Evolutionary conservation across 75 land plant species (phyloP).

Genomic region (Cupressus sempervirens): DNA sequence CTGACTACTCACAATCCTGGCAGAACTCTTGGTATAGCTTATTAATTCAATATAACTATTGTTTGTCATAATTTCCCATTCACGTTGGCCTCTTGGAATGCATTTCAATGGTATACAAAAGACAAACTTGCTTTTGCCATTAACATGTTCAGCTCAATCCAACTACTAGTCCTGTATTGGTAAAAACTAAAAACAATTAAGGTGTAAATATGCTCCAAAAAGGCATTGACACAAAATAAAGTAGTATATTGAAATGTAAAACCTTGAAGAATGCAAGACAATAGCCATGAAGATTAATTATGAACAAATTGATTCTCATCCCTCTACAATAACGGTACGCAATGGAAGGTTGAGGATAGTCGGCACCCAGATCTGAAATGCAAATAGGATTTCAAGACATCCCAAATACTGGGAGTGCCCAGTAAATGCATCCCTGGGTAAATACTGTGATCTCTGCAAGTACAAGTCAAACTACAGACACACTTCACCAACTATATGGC

Average conservation of each 20-base stretch:
- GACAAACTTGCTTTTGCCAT: background rate
- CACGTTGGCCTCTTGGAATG: background rate
- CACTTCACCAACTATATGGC: background rate
- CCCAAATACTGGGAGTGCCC: background rate
- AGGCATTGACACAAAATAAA: background rate
- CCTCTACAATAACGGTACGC: slow-evolving; percentile 6
- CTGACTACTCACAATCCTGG: background rate
- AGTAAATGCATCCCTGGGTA: background rate
- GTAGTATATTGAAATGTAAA: background rate
- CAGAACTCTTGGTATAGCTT: background rate
- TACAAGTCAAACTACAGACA: background rate
- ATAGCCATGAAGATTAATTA: slow-evolving; percentile 1
- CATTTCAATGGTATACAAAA: background rate
- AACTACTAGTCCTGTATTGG: background rate
- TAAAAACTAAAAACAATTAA: background rate
- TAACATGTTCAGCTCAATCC: background rate
- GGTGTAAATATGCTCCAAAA: background rate
- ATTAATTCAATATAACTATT: background rate
- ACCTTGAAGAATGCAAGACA: slow-evolving; percentile 5
- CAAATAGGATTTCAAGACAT: background rate
- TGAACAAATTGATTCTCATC: background rate
- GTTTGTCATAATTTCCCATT: background rate
- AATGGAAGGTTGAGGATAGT: background rate
- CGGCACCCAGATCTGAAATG: background rate
- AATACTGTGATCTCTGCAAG: slow-evolving; percentile 1